Evolutionary conservation across 2,329 filamentous ascomycete species (phyloP).

Genomic region (Colletotrichum lini): DNA sequence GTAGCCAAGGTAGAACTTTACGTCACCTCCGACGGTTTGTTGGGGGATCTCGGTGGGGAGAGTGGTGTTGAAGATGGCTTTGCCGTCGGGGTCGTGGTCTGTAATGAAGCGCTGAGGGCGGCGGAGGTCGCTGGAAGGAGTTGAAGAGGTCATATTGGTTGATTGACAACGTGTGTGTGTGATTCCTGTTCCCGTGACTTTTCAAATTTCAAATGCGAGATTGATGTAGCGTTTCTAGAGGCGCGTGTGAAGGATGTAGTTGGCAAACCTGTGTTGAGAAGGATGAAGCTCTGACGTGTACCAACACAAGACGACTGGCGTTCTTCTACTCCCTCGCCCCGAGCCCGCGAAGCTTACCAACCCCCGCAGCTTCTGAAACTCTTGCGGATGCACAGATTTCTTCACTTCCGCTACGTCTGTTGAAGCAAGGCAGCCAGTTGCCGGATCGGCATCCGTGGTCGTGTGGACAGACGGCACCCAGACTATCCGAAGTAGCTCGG

Average conservation of each 20-base stretch:
- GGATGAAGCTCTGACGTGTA: neutral
- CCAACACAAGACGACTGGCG: neutral
- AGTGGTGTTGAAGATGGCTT: slow-evolving; percentile 52
- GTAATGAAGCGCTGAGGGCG: slow-evolving; percentile 50
- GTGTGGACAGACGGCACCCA: neutral
- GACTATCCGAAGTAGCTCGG: neutral
- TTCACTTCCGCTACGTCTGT: neutral
- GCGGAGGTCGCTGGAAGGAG: slow-evolving; percentile 27
- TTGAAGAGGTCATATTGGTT: slow-evolving; percentile 19
- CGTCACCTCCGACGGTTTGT: slow-evolving; percentile 42
- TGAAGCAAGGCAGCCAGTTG: slow-evolving; percentile 21
- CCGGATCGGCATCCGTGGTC: slow-evolving; percentile 33
- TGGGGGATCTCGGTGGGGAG: slow-evolving; percentile 45
- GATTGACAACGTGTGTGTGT: neutral
- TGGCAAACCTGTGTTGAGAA: neutral
- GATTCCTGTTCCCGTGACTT: too few species aligned
- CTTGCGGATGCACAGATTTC: neutral
- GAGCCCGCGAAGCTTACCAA: slow-evolving; percentile 1
- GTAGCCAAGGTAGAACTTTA: slow-evolving; percentile 47
- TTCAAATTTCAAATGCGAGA: too few species aligned
- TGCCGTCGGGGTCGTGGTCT: slow-evolving; percentile 52
- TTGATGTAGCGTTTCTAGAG: neutral
- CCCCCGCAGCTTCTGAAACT: neutral
- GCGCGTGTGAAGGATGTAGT: neutral
- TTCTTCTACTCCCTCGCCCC: slow-evolving; percentile 19